These are phyloP conservation scores for Balansia obtecta DNA, from an alignment of 2,329 filamentous ascomycete species.

Conservation along the genomic window DNA sequence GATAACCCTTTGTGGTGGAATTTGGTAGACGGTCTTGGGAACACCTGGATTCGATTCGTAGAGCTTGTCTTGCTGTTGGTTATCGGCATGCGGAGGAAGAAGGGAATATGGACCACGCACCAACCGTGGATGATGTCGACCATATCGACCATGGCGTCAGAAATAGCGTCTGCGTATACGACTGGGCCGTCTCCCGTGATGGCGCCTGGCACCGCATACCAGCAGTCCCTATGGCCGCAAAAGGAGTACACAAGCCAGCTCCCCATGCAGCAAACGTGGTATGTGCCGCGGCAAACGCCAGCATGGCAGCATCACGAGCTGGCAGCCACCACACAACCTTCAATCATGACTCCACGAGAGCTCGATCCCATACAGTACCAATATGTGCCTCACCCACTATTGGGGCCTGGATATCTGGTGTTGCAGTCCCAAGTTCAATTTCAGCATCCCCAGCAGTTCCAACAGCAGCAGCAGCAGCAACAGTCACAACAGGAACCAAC, in stretches of 20 bases:
- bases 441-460: slow-evolving; percentile 1
- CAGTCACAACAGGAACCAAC: neutral
- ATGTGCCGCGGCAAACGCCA: neutral
- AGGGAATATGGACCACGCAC: slow-evolving; percentile 7
- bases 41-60: slow-evolving; percentile 6
- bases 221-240: neutral
- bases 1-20: slow-evolving; percentile 6
- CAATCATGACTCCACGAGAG: slow-evolving; percentile 1
- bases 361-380: slow-evolving; percentile 5
- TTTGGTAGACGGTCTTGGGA: slow-evolving; percentile 5
- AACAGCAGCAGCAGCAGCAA: slow-evolving; percentile 2
- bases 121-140: slow-evolving; percentile 2
- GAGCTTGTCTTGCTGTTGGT: slow-evolving; percentile 4
- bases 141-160: neutral
- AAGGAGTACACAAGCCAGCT: neutral
- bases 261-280: neutral
- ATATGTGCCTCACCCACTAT: slow-evolving; percentile 5
- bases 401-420: slow-evolving; percentile 8
- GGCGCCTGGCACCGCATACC: slow-evolving; percentile 3
- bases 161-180: slow-evolving; percentile 3
- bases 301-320: slow-evolving; percentile 4
- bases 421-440: slow-evolving; percentile 4
- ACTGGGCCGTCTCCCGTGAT: slow-evolving; percentile 2
- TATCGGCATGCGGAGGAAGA: slow-evolving; percentile 5
- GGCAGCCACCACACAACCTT: neutral